Percentiles rank a stretch among this genome's conserved stretches.
phyloP scores from a whole-genome alignment of 2,329 filamentous ascomycete genomes.

The Colletotrichum sp. region DNA sequence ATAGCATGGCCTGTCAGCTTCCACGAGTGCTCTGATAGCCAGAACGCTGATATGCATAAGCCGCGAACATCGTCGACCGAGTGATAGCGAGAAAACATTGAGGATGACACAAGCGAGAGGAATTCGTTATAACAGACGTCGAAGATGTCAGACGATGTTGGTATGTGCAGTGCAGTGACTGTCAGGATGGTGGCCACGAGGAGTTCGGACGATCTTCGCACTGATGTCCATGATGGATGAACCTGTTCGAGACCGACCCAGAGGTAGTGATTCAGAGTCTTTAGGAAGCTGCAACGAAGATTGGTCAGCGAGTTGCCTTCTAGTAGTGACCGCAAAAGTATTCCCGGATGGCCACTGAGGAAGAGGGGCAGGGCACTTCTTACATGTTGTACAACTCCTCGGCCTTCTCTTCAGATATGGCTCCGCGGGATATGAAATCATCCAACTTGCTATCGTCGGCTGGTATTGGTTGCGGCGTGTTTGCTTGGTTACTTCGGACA shows the following conservation, averaged over 20 bases:
- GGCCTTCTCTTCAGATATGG: conserved; percentile 49
- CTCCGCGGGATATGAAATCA: conserved; percentile 54
- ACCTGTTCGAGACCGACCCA: conserved; percentile 57
- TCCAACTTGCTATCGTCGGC: background rate
- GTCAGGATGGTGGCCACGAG: conserved; percentile 62
- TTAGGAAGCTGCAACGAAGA: conserved; percentile 41
- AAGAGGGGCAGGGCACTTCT: background rate
- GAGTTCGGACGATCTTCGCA: conserved; percentile 60
- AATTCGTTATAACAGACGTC: conserved; percentile 63
- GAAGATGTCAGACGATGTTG: conserved; percentile 55
- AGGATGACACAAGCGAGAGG: conserved; percentile 58
- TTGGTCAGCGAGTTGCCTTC: fast-evolving
- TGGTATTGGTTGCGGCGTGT: background rate
- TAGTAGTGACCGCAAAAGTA: fast-evolving
- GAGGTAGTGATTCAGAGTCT: conserved; percentile 54
- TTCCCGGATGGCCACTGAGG: background rate
- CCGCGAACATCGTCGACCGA: conserved; percentile 64
- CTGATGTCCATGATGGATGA: conserved; percentile 51
- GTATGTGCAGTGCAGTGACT: conserved; percentile 64
- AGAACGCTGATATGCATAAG: conserved; percentile 67
- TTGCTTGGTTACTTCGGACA: conserved; percentile 26
- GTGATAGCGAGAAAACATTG: conserved; percentile 64
- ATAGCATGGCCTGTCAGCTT: conserved; percentile 64
- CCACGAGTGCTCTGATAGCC: conserved; percentile 66
- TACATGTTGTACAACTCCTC: conserved; percentile 50